phyloP scores from a whole-genome alignment of 2,329 filamentous ascomycete species.

The Botrytis paeoniae region DNA sequence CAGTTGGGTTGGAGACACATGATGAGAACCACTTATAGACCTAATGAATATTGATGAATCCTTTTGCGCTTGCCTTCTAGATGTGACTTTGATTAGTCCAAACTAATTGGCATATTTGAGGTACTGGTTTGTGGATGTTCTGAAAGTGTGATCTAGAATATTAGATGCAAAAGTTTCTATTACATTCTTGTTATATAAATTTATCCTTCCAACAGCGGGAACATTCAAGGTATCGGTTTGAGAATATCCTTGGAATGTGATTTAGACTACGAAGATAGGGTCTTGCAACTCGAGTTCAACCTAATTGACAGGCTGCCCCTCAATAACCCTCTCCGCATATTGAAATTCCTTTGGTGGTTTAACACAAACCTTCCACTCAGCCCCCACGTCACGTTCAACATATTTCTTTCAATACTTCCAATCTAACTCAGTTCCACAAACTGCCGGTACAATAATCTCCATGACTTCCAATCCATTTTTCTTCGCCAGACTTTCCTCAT shows the following conservation, averaged over 20 bases:
- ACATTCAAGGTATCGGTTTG: neutral
- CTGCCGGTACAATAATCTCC: no score
- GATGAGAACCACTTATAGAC: neutral
- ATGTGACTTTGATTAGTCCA: neutral
- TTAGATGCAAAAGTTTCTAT: neutral
- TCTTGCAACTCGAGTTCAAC: no score
- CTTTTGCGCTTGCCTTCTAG: neutral
- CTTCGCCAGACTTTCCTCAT: no score
- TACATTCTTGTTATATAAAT: neutral
- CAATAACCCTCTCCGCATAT: no score
- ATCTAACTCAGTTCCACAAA: no score
- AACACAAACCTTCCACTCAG: no score
- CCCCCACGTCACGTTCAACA: no score
- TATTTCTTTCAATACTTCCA: no score
- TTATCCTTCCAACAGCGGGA: neutral
- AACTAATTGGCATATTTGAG: neutral
- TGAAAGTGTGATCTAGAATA: neutral
- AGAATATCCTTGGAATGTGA: neutral
- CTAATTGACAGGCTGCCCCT: no score
- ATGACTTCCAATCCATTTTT: no score
- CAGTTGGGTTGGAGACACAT: constrained; percentile 24
- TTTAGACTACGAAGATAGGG: neutral
- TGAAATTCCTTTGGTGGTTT: no score
- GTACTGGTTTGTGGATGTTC: neutral
- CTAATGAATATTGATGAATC: neutral